A percentile compares a stretch with the other conserved stretches of the same genome.
Evolutionary conservation across 108 stramenopile genomes (phyloP).

Genomic region (Seminavis robusta): DNA sequence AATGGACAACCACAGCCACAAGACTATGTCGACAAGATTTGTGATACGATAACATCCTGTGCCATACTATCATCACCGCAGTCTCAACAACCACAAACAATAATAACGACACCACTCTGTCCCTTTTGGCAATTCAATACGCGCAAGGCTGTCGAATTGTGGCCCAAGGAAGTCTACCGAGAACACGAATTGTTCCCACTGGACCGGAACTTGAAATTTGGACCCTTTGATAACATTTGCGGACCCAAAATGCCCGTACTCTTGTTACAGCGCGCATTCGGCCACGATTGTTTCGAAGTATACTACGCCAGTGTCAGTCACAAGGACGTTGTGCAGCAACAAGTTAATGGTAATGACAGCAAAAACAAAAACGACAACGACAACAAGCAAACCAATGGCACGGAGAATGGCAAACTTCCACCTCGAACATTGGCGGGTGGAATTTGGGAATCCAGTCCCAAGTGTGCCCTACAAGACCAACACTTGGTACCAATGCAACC

Average conservation of each 20-base stretch:
- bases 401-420: slow-evolving; percentile 10
- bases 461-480: slow-evolving; percentile 40
- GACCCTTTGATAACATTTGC: slow-evolving; percentile 39
- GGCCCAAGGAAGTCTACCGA: slow-evolving; percentile 64
- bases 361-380: neutral
- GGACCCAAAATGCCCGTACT: slow-evolving; percentile 44
- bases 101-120: slow-evolving; percentile 17
- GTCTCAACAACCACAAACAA: neutral
- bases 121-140: slow-evolving; percentile 71
- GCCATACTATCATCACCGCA: no score
- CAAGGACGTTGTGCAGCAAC: neutral
- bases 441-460: slow-evolving; percentile 42
- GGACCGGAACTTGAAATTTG: slow-evolving; percentile 38
- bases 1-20: slow-evolving; percentile 58
- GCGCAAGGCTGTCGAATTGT: slow-evolving; percentile 72
- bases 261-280: slow-evolving; percentile 63
- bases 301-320: slow-evolving; percentile 62
- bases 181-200: slow-evolving; percentile 55
- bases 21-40: slow-evolving; percentile 33
- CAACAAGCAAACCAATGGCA: slow-evolving; percentile 10
- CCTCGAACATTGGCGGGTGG: slow-evolving; percentile 38
- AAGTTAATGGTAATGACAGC: neutral
- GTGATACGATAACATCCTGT: slow-evolving; percentile 37
- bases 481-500: slow-evolving; percentile 78
- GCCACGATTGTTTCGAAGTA: slow-evolving; percentile 65